Evolutionary conservation across 768 basidiomycete genomes (phyloP).

Genomic region (Lepiota subincarnata): DNA sequence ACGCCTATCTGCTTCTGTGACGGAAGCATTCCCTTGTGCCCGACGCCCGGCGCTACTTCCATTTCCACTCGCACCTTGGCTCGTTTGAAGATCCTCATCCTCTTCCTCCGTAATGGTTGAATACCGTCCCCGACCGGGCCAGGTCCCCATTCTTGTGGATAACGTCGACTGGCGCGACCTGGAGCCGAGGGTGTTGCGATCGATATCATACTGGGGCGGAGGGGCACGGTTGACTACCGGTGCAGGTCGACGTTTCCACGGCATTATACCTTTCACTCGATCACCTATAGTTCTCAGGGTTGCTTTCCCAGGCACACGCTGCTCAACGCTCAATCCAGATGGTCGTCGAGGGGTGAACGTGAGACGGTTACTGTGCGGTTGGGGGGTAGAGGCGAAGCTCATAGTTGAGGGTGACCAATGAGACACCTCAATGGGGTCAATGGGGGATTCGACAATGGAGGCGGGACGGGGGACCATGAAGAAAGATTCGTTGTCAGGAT

Average conservation of each 20-base stretch:
- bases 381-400: neutral
- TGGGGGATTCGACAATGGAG: conserved; percentile 1
- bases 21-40: neutral
- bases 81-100: neutral
- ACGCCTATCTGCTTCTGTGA: conserved; percentile 12
- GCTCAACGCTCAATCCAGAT: neutral
- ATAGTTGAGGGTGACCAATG: conserved; percentile 3
- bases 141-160: conserved; percentile 1
- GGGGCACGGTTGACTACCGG: neutral
- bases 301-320: neutral
- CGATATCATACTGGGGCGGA: neutral
- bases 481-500: conserved; percentile 11
- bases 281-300: neutral
- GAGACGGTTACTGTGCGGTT: neutral
- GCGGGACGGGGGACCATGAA: conserved; percentile 1
- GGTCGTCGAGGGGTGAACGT: conserved; percentile 1
- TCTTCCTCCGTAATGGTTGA: conserved; percentile 10
- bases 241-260: conserved; percentile 1
- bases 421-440: neutral
- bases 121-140: neutral
- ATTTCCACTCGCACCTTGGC: neutral
- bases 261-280: conserved; percentile 5
- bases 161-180: neutral
- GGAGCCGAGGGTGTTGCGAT: conserved; percentile 2
- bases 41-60: neutral